Conservation (phyloP, 2,329 filamentous ascomycete species). For the Pyrenochaeta sp. region DNA sequence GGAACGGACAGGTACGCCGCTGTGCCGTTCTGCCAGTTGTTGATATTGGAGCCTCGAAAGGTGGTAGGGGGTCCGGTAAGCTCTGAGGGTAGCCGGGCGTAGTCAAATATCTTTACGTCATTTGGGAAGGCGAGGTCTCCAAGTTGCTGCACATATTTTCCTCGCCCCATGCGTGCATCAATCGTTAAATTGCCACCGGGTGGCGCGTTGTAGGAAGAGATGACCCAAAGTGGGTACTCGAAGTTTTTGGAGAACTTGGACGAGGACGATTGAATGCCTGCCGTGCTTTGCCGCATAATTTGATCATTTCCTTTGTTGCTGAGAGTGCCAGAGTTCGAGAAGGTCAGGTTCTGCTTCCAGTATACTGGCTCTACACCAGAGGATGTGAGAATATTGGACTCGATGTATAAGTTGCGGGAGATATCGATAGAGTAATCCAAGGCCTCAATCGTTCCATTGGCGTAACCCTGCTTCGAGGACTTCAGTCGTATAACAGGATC, state of each 20-base stretch:
- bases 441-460: constrained; percentile 65
- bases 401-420: constrained; percentile 62
- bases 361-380: constrained; percentile 49
- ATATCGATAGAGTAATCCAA: constrained; percentile 67
- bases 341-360: constrained; percentile 68
- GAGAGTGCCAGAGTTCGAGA: constrained; percentile 63
- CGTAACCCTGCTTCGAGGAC: constrained; percentile 55
- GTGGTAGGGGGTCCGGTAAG: constrained; percentile 3
- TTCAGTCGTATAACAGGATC: constrained; percentile 60
- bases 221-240: constrained; percentile 67
- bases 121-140: constrained; percentile 64
- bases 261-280: constrained; percentile 55
- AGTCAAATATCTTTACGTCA: constrained; percentile 65
- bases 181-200: constrained; percentile 54
- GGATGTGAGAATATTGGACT: constrained; percentile 61
- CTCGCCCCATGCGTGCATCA: constrained; percentile 57
- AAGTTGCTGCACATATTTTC: constrained; percentile 56
- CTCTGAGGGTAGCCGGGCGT: constrained; percentile 27
- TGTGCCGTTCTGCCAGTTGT: constrained; percentile 65
- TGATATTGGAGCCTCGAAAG: constrained; percentile 52
- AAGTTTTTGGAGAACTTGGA: constrained; percentile 55
- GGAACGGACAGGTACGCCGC: constrained; percentile 61
- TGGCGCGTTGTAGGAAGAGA: constrained; percentile 57
- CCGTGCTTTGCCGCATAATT: constrained; percentile 59
- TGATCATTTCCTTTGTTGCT: constrained; percentile 64